A percentile compares a stretch with the other conserved stretches of the same genome.
Evolutionary conservation across 352 stramenopile species (phyloP).

Genomic region (Phytopythium aichiense): DNA sequence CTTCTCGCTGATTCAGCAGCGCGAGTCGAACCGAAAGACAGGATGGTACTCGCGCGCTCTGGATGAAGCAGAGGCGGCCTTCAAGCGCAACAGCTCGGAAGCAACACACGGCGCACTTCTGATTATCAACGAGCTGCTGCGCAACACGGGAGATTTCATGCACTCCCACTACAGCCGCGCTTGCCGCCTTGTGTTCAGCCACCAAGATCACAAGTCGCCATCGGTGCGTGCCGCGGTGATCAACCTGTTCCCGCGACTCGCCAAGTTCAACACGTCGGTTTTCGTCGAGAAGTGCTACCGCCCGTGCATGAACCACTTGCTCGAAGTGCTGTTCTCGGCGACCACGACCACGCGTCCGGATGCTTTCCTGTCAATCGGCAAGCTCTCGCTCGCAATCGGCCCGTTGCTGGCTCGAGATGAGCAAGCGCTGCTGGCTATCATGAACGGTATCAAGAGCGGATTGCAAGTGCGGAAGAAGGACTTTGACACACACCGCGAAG

Average conservation of each 20-base stretch:
- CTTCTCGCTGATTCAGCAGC: constrained; percentile 85
- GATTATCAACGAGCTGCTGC: constrained; percentile 83
- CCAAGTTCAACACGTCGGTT: constrained; percentile 86
- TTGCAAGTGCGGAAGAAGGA: constrained; percentile 83
- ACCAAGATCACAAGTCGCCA: constrained; percentile 77
- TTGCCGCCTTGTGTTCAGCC: constrained; percentile 68
- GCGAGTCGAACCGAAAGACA: constrained; percentile 84
- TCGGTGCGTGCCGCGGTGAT: constrained; percentile 81
- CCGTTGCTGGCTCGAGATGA: constrained; percentile 72
- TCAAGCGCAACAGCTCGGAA: constrained; percentile 73
- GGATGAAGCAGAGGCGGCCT: constrained; percentile 71
- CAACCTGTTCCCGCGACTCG: constrained; percentile 77
- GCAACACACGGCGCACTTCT: constrained; percentile 77
- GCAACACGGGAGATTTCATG: constrained; percentile 89
- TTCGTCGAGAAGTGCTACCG: constrained; percentile 85
- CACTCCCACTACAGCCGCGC: constrained; percentile 75
- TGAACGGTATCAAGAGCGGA: constrained; percentile 84
- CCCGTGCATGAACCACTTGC: constrained; percentile 76
- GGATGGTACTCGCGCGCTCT: constrained; percentile 76
- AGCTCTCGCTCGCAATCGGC: constrained; percentile 79
- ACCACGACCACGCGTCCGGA: constrained; percentile 76
- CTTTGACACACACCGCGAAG: constrained; percentile 81
- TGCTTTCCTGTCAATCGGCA: constrained; percentile 80
- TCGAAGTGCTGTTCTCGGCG: constrained; percentile 78
- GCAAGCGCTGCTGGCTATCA: constrained; percentile 73